Evolutionary conservation across 2,329 filamentous ascomycete species (phyloP), one percentile per base, ranked within the genome.

Genomic region (Lithohypha guttulata): DNA sequence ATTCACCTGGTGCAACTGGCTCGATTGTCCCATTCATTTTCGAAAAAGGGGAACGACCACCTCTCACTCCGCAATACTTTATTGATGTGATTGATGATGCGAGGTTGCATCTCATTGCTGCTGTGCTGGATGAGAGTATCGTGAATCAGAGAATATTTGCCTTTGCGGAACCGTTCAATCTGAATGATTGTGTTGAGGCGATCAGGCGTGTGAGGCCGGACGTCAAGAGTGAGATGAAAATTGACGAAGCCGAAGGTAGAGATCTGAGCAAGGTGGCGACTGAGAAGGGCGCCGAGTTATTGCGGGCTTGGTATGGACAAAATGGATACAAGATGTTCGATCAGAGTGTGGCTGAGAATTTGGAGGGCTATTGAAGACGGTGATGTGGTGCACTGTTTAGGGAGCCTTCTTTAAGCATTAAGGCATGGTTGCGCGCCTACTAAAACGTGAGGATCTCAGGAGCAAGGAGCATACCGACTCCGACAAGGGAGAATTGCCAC

Each of bases 81-180:
- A 33, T 47, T 15, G 58, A 71, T 46, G 62, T 70, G 0, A 55
- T 65, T 8, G 71, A 77, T 36, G 51, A 51, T 3, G 73, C 69
- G 0, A 56, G 65, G 0, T 52, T 78, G 0, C 72, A 77, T 27
- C 59, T 76, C 2, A 15, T n/a, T 36, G 65, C 69, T 2, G 72
- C 66, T 0, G 55, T 70, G 3, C 57, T 73, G 0, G 56, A 71
- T 15, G 58, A 60, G 0, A 55, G 59, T 0, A 60, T 75, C 0
- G 43, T 55, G 2, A 59, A 61, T 0, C 64, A 76, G 48, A 63
- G 75, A 2, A 51, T 79, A 5, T 73, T 76, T 49, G 73, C 59
- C 1, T 72, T 69, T 34, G 69, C 66, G 0, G 56, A 60, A 2
- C 61, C 61, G 0, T 68, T 60, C 39, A 70, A 58, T 34, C 69